These are phyloP conservation scores for Neohortaea acidophila DNA, from an alignment of 495 filamentous ascomycete species.

Conservation along the genomic window DNA sequence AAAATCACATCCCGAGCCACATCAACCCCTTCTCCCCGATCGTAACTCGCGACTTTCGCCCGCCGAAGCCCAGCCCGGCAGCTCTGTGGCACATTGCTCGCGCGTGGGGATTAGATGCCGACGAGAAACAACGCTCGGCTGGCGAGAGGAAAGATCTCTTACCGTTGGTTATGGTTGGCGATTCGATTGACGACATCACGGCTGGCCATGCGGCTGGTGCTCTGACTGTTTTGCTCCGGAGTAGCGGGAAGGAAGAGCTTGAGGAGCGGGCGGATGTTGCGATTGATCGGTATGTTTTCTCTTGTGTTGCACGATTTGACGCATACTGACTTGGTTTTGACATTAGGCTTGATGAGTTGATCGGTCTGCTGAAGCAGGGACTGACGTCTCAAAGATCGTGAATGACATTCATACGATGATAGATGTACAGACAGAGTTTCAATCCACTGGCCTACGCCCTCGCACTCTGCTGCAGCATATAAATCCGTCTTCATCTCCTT, in stretches of 20 bases:
- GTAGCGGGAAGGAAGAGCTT: slow-evolving; percentile 61
- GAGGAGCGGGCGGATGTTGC: slow-evolving; percentile 57
- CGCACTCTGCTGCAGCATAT: too few relatives aligned
- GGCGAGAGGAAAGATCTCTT: slow-evolving; percentile 4
- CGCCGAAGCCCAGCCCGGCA: slow-evolving; percentile 77
- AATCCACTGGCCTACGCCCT: too few relatives aligned
- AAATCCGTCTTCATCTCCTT: too few relatives aligned
- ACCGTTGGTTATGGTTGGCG: slow-evolving; percentile 54
- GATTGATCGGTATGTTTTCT: slow-evolving; percentile 12
- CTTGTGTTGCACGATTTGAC: neutral
- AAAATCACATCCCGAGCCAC: slow-evolving; percentile 50
- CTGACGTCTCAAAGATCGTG: slow-evolving; percentile 9
- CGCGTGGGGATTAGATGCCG: slow-evolving; percentile 55
- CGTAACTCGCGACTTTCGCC: slow-evolving; percentile 69
- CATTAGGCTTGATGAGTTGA: slow-evolving; percentile 24
- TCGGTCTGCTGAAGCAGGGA: slow-evolving; percentile 22
- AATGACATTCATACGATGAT: too few relatives aligned
- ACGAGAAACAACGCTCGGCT: slow-evolving; percentile 31
- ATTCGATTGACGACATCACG: slow-evolving; percentile 88
- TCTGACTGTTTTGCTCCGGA: slow-evolving; percentile 74
- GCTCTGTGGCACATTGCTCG: slow-evolving; percentile 73
- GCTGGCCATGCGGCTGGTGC: slow-evolving; percentile 73
- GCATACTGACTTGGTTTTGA: neutral
- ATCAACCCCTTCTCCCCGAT: slow-evolving; percentile 53
- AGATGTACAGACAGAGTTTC: too few relatives aligned